Conservation (phyloP, 2,329 filamentous ascomycete species). For the Amylocarpus encephaloides region DNA sequence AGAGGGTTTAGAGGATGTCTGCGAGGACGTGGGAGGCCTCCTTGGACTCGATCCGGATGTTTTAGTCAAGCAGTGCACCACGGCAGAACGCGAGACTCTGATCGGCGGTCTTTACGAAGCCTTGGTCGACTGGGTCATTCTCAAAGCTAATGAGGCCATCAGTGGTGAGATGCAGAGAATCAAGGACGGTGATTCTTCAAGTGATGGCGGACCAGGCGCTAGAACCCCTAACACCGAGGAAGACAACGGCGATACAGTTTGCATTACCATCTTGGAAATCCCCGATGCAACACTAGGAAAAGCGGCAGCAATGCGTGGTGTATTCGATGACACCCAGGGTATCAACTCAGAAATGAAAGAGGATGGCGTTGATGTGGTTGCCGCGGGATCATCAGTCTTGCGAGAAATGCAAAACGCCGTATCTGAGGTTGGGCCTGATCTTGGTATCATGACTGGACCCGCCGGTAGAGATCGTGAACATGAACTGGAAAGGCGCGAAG, state of each 20-base stretch:
- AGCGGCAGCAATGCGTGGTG: slow-evolving; percentile 78
- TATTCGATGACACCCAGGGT: slow-evolving; percentile 87
- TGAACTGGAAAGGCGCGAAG: slow-evolving; percentile 74
- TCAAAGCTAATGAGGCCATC: slow-evolving; percentile 82
- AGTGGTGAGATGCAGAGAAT: slow-evolving; percentile 64
- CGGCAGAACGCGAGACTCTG: slow-evolving; percentile 74
- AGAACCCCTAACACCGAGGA: slow-evolving; percentile 62
- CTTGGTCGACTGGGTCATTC: slow-evolving; percentile 88
- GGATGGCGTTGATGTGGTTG: slow-evolving; percentile 73
- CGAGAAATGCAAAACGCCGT: slow-evolving; percentile 84
- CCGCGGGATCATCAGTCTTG: slow-evolving; percentile 73
- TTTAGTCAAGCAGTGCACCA: slow-evolving; percentile 70
- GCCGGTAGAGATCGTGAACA: slow-evolving; percentile 67
- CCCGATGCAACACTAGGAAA: slow-evolving; percentile 76
- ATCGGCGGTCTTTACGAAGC: slow-evolving; percentile 89
- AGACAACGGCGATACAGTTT: slow-evolving; percentile 76
- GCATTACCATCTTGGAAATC: slow-evolving; percentile 81
- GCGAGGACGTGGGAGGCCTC: slow-evolving; percentile 82
- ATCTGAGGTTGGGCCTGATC: slow-evolving; percentile 66
- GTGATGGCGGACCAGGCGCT: slow-evolving; percentile 53
- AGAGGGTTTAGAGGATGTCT: slow-evolving; percentile 77
- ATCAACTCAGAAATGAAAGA: slow-evolving; percentile 98
- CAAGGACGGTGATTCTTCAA: slow-evolving; percentile 60
- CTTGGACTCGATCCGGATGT: slow-evolving; percentile 83
- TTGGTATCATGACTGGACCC: slow-evolving; percentile 66